phyloP scores from a whole-genome alignment of 257 asterid species.

The Catharanthus roseus region DNA sequence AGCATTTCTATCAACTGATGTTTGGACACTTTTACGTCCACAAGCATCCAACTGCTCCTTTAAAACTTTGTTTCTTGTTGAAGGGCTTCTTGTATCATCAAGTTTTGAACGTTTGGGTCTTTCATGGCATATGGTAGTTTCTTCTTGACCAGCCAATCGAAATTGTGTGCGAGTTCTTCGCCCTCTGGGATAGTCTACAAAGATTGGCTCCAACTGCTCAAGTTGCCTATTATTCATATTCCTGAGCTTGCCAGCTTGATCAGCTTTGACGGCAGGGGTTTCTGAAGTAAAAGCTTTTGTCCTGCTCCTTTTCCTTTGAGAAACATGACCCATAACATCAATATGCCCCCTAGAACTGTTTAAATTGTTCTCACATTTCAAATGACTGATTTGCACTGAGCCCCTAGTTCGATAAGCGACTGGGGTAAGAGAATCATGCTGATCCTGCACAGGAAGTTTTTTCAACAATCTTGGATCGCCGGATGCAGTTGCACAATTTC shows the following conservation, averaged over 20 bases:
- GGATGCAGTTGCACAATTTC: conserved; percentile 16
- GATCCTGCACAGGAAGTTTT: conserved; percentile 28
- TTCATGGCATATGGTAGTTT: conserved; percentile 20
- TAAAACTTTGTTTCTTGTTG: conserved; percentile 4
- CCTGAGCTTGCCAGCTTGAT: conserved; percentile 29
- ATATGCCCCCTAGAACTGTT: conserved; percentile 20
- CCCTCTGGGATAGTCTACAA: conserved; percentile 23
- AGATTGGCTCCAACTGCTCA: conserved; percentile 18
- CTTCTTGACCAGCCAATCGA: conserved; percentile 22
- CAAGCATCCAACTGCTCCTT: conserved; percentile 14
- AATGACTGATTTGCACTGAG: conserved; percentile 19
- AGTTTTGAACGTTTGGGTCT: conserved; percentile 35
- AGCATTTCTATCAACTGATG: conserved; percentile 17
- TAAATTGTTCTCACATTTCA: conserved; percentile 26
- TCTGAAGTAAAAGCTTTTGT: conserved; percentile 11
- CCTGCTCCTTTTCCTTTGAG: conserved; percentile 28
- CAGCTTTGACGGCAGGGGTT: conserved; percentile 21
- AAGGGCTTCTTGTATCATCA: conserved; percentile 16
- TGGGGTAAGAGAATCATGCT: conserved; percentile 38
- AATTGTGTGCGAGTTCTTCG: conserved; percentile 29
- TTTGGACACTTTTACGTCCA: not conserved
- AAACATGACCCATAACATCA: conserved; percentile 23
- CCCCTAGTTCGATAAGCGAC: conserved; percentile 66
- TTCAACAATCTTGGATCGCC: conserved; percentile 24
- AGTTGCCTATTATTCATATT: conserved; percentile 25